Evolutionary conservation across 768 basidiomycete genomes (phyloP), one percentile per base, ranked within the genome.

Genomic region (Macrolepiota fuliginosa): DNA sequence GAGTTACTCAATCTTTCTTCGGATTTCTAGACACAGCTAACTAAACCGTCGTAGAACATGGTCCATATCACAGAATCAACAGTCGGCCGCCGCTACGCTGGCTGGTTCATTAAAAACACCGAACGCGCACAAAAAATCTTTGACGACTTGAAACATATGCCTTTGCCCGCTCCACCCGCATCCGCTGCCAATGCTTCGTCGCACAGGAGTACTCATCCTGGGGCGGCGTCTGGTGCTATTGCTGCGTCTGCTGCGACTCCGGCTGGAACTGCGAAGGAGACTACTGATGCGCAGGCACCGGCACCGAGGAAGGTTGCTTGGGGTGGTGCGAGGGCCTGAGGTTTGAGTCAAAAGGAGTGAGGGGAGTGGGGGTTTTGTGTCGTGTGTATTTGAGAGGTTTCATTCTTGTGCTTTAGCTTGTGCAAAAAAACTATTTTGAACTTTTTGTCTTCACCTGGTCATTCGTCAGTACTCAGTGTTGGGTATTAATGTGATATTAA

Each of bases 21-120:
- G 15, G 35, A 12, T 9, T 36, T 24, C 37, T 46, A 12, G 13
- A 19, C 54, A 55, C 35, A 17, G 24, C 27, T 62, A 53, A 61
- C 29, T 11, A 36, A 25, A 29, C 27, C 15, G 29, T 42, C 39
- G 40, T 66, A 98, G 96, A 93, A 95, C 72, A 96, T 96, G 91
- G 91, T 98, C 7, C 92, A 96, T 67, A 94, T 98, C 64, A 90
- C 92, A 2, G 96, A 98, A 73, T 94, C 94, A 22, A 97, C 94
- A 0, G 88, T 96, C 19, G 94, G 95, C 15, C 79, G 96, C 50
- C 87, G 94, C 53, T 98, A 94, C 73, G 96, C 94, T 2, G 93
- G 94, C 40, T 97, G 94, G 92, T 98, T 98, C 77, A 96, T 98
- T 76, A 89, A 94, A 67, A 94, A 96, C 74, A 92, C 94, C 4